phyloP scores from a whole-genome alignment of 192 early-diverging fungal genomes.

The Oehlia diaphana region DNA sequence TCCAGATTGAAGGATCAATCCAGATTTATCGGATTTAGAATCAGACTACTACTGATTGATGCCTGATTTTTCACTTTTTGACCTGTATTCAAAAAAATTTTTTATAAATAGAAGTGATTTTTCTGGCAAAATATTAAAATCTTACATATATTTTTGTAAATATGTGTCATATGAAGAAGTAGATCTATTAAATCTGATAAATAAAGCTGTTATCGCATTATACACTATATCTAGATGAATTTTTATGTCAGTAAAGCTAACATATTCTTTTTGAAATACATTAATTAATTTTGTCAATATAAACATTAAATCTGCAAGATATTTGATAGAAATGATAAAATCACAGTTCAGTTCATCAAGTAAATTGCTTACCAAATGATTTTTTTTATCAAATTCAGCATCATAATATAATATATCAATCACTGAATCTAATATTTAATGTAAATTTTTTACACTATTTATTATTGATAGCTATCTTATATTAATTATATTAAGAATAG shows the following conservation, averaged over 20 bases:
- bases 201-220: not conserved
- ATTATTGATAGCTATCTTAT: not conserved
- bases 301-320: not conserved
- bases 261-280: not conserved
- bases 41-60: too few species aligned
- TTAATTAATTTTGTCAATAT: not conserved
- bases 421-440: too few species aligned
- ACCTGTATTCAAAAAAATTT: not conserved
- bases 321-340: not conserved
- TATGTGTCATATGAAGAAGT: not conserved
- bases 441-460: too few species aligned
- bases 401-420: too few species aligned
- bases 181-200: not conserved
- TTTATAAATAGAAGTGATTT: not conserved
- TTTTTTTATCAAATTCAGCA: not conserved
- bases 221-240: too few species aligned
- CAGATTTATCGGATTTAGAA: too few species aligned
- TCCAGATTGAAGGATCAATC: too few species aligned
- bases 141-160: slow-evolving; percentile 3
- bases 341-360: too few species aligned
- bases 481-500: not conserved
- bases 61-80: too few species aligned
- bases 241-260: not conserved
- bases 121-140: too few species aligned
- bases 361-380: not conserved